Evolutionary conservation across 2,329 filamentous ascomycete genomes (phyloP), one percentile per base, ranked within the genome.

Genomic region (Podosphaera fusca): DNA sequence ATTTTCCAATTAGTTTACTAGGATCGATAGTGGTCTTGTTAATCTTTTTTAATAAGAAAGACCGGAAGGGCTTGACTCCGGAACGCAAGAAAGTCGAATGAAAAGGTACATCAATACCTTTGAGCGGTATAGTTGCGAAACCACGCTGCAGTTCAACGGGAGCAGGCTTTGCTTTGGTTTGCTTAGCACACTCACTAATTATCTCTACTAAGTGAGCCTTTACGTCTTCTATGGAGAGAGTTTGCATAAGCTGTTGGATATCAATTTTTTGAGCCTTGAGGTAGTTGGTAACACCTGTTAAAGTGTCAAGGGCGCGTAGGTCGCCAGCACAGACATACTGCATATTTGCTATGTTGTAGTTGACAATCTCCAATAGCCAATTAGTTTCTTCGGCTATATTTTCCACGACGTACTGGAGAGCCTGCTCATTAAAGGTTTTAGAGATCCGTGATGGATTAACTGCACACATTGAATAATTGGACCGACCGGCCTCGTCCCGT

Each of bases 31-130:
- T 94, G 31, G 89, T 95, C 81, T 94, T 95, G 78, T 96, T 88
- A 74, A 98, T 96, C 80, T 98, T 98, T 85, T 96, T 98, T 65
- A 96, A 83, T 69, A 98, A 72, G 80, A 98, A 98, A 50, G 84
- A 90, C 63, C 92, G 81, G 87, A 98, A 98, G 52, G 94, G 92
- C 78, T 98, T 98, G 71, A 98, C 92, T 66, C 92, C 94, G 45
- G 88, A 95, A 57, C 94, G 86, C 72, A 98, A 74, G 78, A 98
- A 98, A 21, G 92, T 98, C 64, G 85, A 92, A 78, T 98, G 92
- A 86, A 98, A 98, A 50, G 92, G 92, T 68, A 96, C 94, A 66
- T 98, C 92, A 65, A 98, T 98, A 61, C 94, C 94, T 67, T 85
- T 87, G 62, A 98, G 84, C 49, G 94, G 92, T 64, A 98, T 96